Conservation (phyloP, 768 basidiomycete species). For the Tremella mesenterica region DNA sequence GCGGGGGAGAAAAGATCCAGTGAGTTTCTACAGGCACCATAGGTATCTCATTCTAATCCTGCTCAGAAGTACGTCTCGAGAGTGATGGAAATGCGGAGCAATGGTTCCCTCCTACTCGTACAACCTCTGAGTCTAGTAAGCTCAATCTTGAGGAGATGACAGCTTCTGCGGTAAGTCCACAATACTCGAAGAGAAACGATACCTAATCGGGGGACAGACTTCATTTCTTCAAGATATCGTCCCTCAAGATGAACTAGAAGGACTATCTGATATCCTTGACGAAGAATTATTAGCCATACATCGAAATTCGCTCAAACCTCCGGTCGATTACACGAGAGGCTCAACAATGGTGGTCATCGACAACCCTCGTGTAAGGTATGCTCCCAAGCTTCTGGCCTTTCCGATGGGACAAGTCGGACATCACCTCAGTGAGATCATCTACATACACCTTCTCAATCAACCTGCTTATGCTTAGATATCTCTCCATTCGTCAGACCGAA, state of each 20-base stretch:
- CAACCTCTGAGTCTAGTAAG: neutral
- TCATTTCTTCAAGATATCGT: neutral
- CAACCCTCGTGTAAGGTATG: neutral
- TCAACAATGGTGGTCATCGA: neutral
- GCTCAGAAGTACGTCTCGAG: neutral
- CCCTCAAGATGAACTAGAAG: neutral
- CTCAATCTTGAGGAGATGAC: neutral
- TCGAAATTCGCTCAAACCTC: neutral
- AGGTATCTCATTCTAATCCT: neutral
- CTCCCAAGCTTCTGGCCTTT: neutral
- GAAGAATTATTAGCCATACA: neutral
- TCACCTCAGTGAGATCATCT: constrained; percentile 15
- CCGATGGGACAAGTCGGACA: constrained; percentile 14
- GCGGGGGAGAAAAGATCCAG: constrained; percentile 3
- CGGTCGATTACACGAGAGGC: too few relatives aligned
- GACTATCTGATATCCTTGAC: neutral
- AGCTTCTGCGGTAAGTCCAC: neutral
- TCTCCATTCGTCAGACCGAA: neutral
- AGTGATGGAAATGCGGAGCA: constrained; percentile 5
- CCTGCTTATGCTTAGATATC: neutral
- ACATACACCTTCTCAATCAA: neutral
- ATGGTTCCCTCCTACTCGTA: neutral
- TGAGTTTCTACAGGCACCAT: neutral
- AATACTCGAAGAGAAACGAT: neutral
- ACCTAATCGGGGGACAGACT: neutral